Base-by-base conservation (phyloP, 306 rosid genomes). In the Dryas alaskensis region DNA sequence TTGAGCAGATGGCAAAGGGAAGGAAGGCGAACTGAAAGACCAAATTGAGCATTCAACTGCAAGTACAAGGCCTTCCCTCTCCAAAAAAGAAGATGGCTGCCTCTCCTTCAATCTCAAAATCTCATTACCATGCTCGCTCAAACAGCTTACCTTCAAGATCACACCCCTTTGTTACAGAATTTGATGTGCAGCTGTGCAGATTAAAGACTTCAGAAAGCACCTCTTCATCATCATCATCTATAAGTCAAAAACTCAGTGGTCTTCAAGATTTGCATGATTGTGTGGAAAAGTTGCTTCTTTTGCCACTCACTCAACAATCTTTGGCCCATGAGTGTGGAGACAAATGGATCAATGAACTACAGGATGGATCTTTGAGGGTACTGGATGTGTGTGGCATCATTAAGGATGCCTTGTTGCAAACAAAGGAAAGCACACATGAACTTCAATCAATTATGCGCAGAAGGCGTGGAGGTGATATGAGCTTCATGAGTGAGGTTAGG, bases 91-190 rank as follows among this genome's bases (percentile, higher is more conserved):
- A 65, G 37, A 79, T 74, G 76, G 76, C n/a, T 68, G 39, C 53
- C 51, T 22, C 48, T 45, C 48, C 48, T 45, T 45, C 8, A 45
- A 5, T 5, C 48, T 45, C 48, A 45, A 45, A 45, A 31, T 11
- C 64, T 4, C 50, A 73, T 39, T 59, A 12, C 72, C 80, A 78
- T 67, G 54, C 58, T 9, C 73, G 81, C 0, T 77, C 70, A 1
- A 62, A 75, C 39, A 83, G 76, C 63, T 71, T 82, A 54, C 78
- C 81, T 5, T 66, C 76, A 68, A 67, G 57, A 55, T 77, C 83
- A 37, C 72, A 78, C 75, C 80, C 67, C 2, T 31, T 77, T 10
- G 65, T 78, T 5, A 6, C 66, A 45, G 70, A 70, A 49, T 77
- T 69, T 49, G 72, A 65, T 22, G 76, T 70, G 71, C 80, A 74